These are phyloP conservation scores for Naganishia antarctica DNA, from an alignment of 768 basidiomycete genomes.

Conservation along the genomic window DNA sequence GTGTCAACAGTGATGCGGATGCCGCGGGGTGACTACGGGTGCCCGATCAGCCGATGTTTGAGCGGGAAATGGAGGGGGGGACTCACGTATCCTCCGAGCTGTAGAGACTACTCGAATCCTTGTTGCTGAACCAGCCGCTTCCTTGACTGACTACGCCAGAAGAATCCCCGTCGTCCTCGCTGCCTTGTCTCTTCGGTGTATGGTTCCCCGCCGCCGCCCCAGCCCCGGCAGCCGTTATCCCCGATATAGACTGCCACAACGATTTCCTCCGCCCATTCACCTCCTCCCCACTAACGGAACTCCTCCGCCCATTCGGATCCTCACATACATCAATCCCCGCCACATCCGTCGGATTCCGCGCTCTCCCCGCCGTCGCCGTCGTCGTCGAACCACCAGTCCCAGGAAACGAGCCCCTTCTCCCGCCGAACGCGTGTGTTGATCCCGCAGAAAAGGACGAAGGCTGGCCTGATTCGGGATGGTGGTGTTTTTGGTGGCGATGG, in stretches of 20 bases:
- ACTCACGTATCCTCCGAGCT: neutral
- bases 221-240: neutral
- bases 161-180: neutral
- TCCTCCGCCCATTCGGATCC: too few species aligned
- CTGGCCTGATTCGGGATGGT: neutral
- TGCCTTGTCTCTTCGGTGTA: too few species aligned
- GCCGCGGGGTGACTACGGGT: conserved; percentile 4
- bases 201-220: neutral
- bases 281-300: neutral
- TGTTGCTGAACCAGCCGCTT: conserved; percentile 12
- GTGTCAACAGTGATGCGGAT: conserved; percentile 18
- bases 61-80: too few species aligned
- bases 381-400: too few species aligned
- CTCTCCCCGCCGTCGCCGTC: too few species aligned
- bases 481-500: neutral
- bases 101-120: conserved; percentile 3
- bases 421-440: neutral
- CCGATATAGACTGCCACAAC: neutral
- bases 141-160: conserved; percentile 19
- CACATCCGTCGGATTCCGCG: too few species aligned
- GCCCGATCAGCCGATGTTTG: too few species aligned
- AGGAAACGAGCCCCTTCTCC: too few species aligned
- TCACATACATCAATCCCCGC: too few species aligned
- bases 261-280: too few species aligned
- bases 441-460: neutral